Evolutionary conservation across 345 rosid genomes (phyloP).

Genomic region (Gossypium bickii): DNA sequence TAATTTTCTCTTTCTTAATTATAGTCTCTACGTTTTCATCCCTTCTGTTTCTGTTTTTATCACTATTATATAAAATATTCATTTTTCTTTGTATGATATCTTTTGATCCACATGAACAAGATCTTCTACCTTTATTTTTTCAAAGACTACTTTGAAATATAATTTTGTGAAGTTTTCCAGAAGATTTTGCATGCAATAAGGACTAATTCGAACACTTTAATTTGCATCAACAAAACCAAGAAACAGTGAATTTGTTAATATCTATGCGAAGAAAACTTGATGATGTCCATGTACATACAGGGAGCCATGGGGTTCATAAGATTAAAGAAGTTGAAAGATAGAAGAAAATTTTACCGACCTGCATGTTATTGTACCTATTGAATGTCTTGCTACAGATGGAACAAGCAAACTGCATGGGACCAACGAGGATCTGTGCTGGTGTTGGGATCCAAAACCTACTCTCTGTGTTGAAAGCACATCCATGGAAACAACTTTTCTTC

Average conservation of each 20-base stretch:
- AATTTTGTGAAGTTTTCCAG: too few relatives aligned
- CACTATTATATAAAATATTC: background rate
- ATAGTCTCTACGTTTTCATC: background rate
- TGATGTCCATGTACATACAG: too few relatives aligned
- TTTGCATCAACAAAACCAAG: background rate
- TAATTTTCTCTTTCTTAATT: background rate
- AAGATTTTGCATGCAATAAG: background rate
- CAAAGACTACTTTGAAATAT: background rate
- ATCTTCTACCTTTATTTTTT: background rate
- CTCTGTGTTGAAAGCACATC: slow-evolving; percentile 33
- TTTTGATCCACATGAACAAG: background rate
- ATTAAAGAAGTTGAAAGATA: background rate
- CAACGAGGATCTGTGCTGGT: slow-evolving; percentile 72
- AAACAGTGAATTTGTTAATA: background rate
- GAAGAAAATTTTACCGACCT: slow-evolving; percentile 37
- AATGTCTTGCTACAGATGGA: slow-evolving; percentile 72
- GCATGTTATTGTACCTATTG: slow-evolving; percentile 90
- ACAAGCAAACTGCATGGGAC: slow-evolving; percentile 81
- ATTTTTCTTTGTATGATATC: background rate
- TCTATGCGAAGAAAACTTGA: background rate
- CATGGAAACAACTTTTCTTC: slow-evolving; percentile 28
- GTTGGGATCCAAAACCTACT: slow-evolving; percentile 85
- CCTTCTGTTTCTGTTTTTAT: background rate
- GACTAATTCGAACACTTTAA: background rate
- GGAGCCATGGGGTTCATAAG: slow-evolving; percentile 1